Percentiles rank a stretch among this genome's conserved stretches.
Conservation (phyloP, 2,329 filamentous ascomycete species). For the Proliferodiscus dingleyae region DNA sequence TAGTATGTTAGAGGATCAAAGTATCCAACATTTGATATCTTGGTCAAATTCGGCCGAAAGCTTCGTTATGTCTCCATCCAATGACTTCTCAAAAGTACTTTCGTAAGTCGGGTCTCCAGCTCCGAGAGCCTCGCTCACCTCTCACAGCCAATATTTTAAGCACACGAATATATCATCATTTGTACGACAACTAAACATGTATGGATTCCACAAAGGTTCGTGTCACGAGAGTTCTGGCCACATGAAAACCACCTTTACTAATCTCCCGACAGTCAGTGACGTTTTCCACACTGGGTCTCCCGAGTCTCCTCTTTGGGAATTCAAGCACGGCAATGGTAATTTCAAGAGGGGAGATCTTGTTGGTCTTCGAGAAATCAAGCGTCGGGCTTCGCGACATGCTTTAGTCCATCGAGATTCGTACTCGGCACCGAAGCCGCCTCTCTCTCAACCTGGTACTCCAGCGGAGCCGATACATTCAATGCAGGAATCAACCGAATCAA, state of each 20-base stretch:
- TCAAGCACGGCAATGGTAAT: slow-evolving; percentile 95
- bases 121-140: slow-evolving; percentile 12
- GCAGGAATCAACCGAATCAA: slow-evolving; percentile 70
- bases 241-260: slow-evolving; percentile 8
- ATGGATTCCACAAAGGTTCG: slow-evolving; percentile 96
- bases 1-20: slow-evolving; percentile 94
- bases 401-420: slow-evolving; percentile 90
- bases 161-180: slow-evolving; percentile 99
- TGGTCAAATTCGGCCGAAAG: slow-evolving; percentile 94
- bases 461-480: slow-evolving; percentile 69
- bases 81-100: slow-evolving; percentile 96
- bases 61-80: slow-evolving; percentile 97
- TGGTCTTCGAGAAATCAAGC: slow-evolving; percentile 90
- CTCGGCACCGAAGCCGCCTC: slow-evolving; percentile 66
- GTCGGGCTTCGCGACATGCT: slow-evolving; percentile 85
- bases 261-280: slow-evolving; percentile 71
- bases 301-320: slow-evolving; percentile 94
- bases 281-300: slow-evolving; percentile 94
- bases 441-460: slow-evolving; percentile 78
- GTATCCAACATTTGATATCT: slow-evolving; percentile 91
- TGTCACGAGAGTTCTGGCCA: slow-evolving; percentile 19
- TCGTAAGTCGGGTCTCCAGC: slow-evolving; percentile 60
- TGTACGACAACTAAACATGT: slow-evolving; percentile 97
- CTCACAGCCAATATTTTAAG: slow-evolving; percentile 88
- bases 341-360: slow-evolving; percentile 94